Base-by-base conservation (phyloP, 768 basidiomycete genomes). In the Macrocybe gigantea region DNA sequence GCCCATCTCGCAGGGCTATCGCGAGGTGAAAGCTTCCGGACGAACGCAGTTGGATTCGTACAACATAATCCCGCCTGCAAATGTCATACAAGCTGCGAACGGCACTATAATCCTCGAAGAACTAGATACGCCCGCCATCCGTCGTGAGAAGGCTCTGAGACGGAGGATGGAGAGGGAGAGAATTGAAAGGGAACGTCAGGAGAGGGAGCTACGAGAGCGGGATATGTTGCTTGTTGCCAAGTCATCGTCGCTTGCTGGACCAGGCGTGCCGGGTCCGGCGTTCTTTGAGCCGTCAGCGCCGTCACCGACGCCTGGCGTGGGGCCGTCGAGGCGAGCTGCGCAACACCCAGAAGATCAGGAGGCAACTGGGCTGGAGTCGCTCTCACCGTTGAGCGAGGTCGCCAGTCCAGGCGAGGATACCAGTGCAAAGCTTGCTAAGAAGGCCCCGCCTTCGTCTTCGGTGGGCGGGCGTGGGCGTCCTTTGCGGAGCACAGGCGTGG, bases 91-190 rank as follows among this genome's bases (percentile, higher is more conserved):
- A 22, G 22, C 22, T 22, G 65, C 73, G n/a, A 66, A 67, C 38
- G 75, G 77, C n/a, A 71, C 65, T 48, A 71, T 83, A 41, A 75
- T 86, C 47, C 77, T 88, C 48, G 85, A 89, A 57, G 78, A 80
- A 50, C 69, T 88, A 15, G 87, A 88, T 56, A 83, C 87, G 5
- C 86, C 86, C 33, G 75, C 75, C 3, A 82, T 77, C 36, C 78
- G 86, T 4, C 72, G 77, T 43, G 73, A 79, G 62, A 85, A 82
- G 63, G 70, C 69, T 13, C 61, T 66, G 49, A 70, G 72, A 6
- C 68, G 64, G 44, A 80, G 75, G 57, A 72, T 64, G 1, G 68
- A 69, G 48, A 65, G 44, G 11, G 45, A 61, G 51, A 60, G 58
- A 41, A 60, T 54, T 38, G 49, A 55, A 13, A 48, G 53, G 44